Conservation (phyloP, 306 rosid species). For the Amphicarpaea edgeworthii region DNA sequence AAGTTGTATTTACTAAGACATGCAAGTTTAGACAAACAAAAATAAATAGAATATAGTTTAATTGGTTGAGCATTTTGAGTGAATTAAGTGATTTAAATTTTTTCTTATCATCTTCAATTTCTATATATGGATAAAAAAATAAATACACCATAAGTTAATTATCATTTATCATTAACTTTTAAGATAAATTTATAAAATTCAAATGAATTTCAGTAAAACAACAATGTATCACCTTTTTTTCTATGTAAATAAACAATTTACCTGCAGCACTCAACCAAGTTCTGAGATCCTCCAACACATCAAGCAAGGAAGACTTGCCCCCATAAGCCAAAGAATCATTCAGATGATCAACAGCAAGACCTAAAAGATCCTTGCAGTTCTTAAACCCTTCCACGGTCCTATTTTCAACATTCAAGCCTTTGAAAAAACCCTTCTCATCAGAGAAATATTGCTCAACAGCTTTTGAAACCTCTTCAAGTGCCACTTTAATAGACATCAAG, state of each 20-base stretch:
- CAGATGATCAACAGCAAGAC: conserved; percentile 70
- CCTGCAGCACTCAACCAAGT: conserved; percentile 88
- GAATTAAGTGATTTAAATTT: too few species aligned
- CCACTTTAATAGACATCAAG: conserved; percentile 57
- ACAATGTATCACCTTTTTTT: too few species aligned
- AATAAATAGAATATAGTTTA: too few species aligned
- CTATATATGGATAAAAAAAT: too few species aligned
- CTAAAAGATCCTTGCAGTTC: conserved; percentile 66
- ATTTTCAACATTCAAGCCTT: conserved; percentile 48
- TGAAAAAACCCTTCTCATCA: conserved; percentile 44
- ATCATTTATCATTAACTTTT: too few species aligned
- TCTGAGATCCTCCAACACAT: conserved; percentile 63
- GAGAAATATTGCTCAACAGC: conserved; percentile 51
- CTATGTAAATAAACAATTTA: neutral
- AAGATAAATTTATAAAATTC: too few species aligned
- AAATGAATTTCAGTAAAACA: too few species aligned
- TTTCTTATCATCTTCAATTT: too few species aligned
- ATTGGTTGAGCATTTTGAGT: too few species aligned
- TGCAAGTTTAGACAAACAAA: neutral
- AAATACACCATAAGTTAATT: too few species aligned
- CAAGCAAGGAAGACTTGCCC: conserved; percentile 50
- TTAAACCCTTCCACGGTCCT: conserved; percentile 50
- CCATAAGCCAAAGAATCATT: conserved; percentile 52
- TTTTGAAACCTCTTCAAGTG: conserved; percentile 50
- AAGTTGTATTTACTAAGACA: neutral